These are phyloP conservation scores for Fusarium anthophilum DNA, from an alignment of 2,329 filamentous ascomycete genomes.

Conservation along the genomic window DNA sequence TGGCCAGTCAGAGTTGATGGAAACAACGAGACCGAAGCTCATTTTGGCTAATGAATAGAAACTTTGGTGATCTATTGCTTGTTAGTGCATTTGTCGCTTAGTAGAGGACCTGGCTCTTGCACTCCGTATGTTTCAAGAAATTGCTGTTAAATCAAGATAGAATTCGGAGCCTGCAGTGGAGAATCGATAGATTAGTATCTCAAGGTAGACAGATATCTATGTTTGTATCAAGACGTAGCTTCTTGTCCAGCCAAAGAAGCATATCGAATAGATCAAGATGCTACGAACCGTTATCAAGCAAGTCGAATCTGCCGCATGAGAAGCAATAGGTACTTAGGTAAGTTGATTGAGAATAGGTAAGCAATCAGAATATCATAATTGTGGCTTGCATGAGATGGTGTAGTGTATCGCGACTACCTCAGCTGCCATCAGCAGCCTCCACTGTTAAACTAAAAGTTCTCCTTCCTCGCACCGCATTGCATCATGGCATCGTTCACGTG, in stretches of 20 bases:
- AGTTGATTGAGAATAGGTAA: not conserved
- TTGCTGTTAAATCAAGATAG: not conserved
- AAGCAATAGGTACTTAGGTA: not conserved
- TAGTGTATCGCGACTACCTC: not conserved
- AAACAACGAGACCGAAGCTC: constrained; percentile 15
- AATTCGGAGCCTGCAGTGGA: not conserved
- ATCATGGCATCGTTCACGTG: not conserved
- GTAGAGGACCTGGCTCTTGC: not conserved
- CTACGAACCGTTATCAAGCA: not conserved
- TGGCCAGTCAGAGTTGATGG: constrained; percentile 11
- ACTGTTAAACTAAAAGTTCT: not conserved
- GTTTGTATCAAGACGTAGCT: not conserved
- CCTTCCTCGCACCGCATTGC: not conserved
- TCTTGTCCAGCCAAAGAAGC: not conserved
- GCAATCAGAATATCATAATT: not conserved
- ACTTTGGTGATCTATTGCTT: constrained; percentile 10
- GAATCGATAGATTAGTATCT: not conserved
- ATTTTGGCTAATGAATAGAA: constrained; percentile 27
- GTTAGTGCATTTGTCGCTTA: constrained; percentile 1
- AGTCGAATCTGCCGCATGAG: not conserved
- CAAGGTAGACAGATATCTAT: not conserved
- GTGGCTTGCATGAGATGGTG: not conserved
- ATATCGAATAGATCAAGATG: not conserved
- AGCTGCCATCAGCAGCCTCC: not conserved
- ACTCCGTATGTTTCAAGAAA: not conserved